These are phyloP conservation scores for Eucalyptus regnans DNA, from an alignment of 345 rosid genomes.

Conservation along the genomic window DNA sequence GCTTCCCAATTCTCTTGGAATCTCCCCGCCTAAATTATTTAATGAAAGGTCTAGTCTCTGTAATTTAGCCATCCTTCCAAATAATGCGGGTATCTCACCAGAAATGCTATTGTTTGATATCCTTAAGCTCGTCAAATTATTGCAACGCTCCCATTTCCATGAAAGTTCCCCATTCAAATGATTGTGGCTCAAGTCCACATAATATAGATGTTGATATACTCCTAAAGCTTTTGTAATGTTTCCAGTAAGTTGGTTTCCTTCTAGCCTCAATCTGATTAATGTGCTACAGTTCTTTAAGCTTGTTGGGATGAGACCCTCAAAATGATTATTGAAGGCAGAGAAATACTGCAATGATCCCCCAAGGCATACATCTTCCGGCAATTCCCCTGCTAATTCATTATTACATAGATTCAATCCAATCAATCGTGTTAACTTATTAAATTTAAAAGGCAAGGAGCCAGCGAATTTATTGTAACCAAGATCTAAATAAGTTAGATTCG, in stretches of 20 bases:
- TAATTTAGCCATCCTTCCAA: background rate
- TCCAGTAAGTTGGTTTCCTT: background rate
- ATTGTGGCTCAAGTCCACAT: background rate
- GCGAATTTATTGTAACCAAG: too few species aligned
- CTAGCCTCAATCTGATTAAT: too few species aligned
- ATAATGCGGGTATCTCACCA: background rate
- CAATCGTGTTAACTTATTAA: too few species aligned
- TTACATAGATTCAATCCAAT: accelerated
- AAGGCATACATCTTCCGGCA: too few species aligned
- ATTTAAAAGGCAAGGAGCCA: too few species aligned
- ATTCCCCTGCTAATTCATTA: too few species aligned
- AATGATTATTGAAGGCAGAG: background rate
- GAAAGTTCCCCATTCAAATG: background rate
- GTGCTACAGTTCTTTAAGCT: background rate
- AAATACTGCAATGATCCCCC: too few species aligned
- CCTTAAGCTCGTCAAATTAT: background rate
- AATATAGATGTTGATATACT: background rate
- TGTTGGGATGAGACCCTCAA: background rate
- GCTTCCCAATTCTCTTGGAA: background rate
- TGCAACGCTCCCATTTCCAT: background rate
- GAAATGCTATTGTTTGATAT: background rate
- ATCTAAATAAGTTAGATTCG: accelerated
- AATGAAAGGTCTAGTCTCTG: background rate
- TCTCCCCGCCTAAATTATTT: background rate
- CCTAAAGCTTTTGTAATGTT: background rate